These are phyloP conservation scores for Aspergillus glaucus DNA, from an alignment of 2,329 filamentous ascomycete species.

Conservation along the genomic window DNA sequence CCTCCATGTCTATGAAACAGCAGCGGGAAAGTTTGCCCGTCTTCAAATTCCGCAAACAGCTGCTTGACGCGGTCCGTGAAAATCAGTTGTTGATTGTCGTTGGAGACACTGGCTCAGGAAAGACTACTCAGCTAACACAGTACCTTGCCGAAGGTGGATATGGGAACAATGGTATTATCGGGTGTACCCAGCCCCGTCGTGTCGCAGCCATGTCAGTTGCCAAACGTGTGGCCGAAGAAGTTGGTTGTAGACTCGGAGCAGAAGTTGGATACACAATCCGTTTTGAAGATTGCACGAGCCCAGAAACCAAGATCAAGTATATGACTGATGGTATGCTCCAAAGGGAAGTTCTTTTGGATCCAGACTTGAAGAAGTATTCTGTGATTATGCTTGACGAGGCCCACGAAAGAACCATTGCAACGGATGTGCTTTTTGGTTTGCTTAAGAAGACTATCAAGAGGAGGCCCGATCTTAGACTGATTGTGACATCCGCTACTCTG, in stretches of 20 bases:
- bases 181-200: conserved; percentile 93
- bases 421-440: conserved; percentile 88
- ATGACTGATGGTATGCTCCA: conserved; percentile 99
- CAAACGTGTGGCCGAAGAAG: conserved; percentile 92
- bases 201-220: conserved; percentile 97
- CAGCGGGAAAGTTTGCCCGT: conserved; percentile 87
- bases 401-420: conserved; percentile 93
- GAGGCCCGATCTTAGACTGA: conserved; percentile 82
- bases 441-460: conserved; percentile 88
- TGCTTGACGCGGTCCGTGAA: conserved; percentile 77
- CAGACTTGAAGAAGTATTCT: conserved; percentile 81
- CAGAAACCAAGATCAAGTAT: conserved; percentile 92
- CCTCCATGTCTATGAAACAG: conserved; percentile 87
- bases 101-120: conserved; percentile 93
- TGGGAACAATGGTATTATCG: conserved; percentile 79
- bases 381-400: conserved; percentile 98
- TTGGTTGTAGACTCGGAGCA: conserved; percentile 81
- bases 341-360: conserved; percentile 88
- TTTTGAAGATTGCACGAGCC: conserved; percentile 89
- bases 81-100: conserved; percentile 95
- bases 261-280: conserved; percentile 97
- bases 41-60: conserved; percentile 76
- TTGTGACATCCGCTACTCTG: conserved; percentile 92
- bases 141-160: conserved; percentile 92
- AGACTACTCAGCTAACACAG: conserved; percentile 93